Base-by-base conservation (phyloP, 2,329 filamentous ascomycete species). In the Rhinocladiella mackenziei region DNA sequence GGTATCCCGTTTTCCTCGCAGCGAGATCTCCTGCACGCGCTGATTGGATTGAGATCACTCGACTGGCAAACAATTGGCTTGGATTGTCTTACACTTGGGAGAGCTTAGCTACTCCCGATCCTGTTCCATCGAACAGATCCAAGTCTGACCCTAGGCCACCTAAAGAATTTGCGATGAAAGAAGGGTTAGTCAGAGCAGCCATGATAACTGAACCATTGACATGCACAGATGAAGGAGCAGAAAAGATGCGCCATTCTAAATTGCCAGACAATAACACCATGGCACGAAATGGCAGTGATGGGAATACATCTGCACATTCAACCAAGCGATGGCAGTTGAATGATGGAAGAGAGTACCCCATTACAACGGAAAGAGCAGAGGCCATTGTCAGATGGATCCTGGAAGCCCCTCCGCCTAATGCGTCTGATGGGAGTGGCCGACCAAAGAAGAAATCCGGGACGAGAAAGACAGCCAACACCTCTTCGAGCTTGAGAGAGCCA, bases 31-130 rank as follows among this genome's bases (percentile, higher is more conserved):
- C 84, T 1, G 81, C 84, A 2, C 80, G 85, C 39, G 77, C 82
- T 2, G 87, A 94, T 64, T 94, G 86, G 86, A 78, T 83, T 35
- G 84, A 91, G 63, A 73, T 91, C 0, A 63, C 92, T 7, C 76
- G 81, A 0, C 76, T 78, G 20, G 74, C 76, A 0, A 73, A 78
- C 23, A 84, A 86, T 59, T 88, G 83, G 82, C 73, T 91, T 39
- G 73, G 76, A 5, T 72, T 92, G 6, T 61, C 65, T 2, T 66
- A 74, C 3, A 72, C 73, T 1, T 92, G 86, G 87, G 84, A 89
- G 51, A 69, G 68, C 2, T 74, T 92, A 4, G 91, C 86, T 57
- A 68, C 74, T 0, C 78, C 80, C 0, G 73, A 75, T 2, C 76
- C 77, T 1, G 64, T 81, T 2, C 72, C 76, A 2, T 60, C 58